Percentiles rank a stretch among this genome's conserved stretches.
Conservation (phyloP, 257 asterid genomes). For the Plectranthus barbatus region DNA sequence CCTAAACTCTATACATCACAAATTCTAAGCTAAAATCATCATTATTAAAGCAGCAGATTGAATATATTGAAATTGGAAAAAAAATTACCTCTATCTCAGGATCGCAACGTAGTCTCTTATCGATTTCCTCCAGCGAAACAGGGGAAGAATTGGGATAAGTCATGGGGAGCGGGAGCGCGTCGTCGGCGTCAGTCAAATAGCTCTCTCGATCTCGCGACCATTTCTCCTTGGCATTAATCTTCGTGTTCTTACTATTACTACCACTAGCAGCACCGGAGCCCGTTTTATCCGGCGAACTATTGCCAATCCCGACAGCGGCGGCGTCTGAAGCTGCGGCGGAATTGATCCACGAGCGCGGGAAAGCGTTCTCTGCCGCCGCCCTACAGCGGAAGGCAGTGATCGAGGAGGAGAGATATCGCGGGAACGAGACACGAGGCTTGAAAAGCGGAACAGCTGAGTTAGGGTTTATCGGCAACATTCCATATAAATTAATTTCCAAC, state of each 20-base stretch:
- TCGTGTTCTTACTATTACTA: constrained; percentile 20
- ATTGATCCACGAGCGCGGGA: constrained; percentile 39
- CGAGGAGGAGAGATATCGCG: constrained; percentile 13
- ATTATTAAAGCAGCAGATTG: background rate
- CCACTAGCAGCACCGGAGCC: constrained; percentile 15
- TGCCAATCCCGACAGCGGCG: constrained; percentile 27
- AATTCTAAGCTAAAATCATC: background rate
- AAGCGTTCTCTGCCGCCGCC: constrained; percentile 35
- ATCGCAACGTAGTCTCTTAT: constrained; percentile 63
- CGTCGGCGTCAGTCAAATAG: constrained; percentile 56
- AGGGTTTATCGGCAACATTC: constrained; percentile 65
- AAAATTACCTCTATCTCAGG: constrained; percentile 42
- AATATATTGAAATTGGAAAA: background rate
- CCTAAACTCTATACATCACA: background rate
- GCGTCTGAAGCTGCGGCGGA: constrained; percentile 37
- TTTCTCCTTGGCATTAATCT: constrained; percentile 55
- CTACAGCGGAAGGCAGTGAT: constrained; percentile 32
- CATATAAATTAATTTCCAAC: constrained; percentile 22
- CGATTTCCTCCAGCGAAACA: constrained; percentile 55
- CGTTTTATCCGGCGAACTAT: constrained; percentile 20
- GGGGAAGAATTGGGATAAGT: constrained; percentile 65
- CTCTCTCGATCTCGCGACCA: constrained; percentile 86
- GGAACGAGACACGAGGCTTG: constrained; percentile 23
- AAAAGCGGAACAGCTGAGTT: constrained; percentile 23
- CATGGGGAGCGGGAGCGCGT: constrained; percentile 83